phyloP scores from a whole-genome alignment of 805 yeast genomes.

The Brettanomyces nanus region DNA sequence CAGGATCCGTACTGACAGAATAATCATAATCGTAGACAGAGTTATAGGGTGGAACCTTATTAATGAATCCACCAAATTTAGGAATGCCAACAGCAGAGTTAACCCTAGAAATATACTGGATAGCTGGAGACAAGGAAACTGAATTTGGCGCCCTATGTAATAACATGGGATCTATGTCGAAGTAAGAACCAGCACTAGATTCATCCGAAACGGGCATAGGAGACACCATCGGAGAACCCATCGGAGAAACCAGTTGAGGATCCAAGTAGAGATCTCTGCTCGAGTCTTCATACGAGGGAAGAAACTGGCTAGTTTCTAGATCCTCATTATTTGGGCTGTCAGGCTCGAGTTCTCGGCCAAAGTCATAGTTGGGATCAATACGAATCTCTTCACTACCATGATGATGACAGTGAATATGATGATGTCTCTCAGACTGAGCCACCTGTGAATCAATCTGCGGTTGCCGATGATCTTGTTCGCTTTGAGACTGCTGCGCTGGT shows the following conservation, averaged over 20 bases:
- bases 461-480: not conserved
- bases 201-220: not conserved
- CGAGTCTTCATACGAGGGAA: conserved; percentile 21
- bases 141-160: not conserved
- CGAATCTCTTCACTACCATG: conserved; percentile 3
- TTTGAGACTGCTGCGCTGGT: not conserved
- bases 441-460: not conserved
- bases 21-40: conserved; percentile 23
- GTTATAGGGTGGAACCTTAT: conserved; percentile 21
- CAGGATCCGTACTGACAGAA: conserved; percentile 14
- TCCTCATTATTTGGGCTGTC: conserved; percentile 10
- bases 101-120: conserved; percentile 17
- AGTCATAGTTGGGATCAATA: conserved; percentile 12
- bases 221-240: not conserved
- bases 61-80: conserved; percentile 4
- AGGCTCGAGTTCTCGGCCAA: conserved; percentile 10
- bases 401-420: not conserved
- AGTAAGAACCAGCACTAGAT: not conserved
- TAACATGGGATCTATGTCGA: not conserved
- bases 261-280: conserved; percentile 15
- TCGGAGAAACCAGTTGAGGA: conserved; percentile 5
- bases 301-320: conserved; percentile 6
- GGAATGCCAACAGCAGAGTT: conserved; percentile 9
- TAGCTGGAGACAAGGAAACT: not conserved
- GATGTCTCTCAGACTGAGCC: not conserved